A percentile compares a stretch with the other conserved stretches of the same genome.
phyloP scores from a whole-genome alignment of 257 asterid genomes.

The Handroanthus guayacan region DNA sequence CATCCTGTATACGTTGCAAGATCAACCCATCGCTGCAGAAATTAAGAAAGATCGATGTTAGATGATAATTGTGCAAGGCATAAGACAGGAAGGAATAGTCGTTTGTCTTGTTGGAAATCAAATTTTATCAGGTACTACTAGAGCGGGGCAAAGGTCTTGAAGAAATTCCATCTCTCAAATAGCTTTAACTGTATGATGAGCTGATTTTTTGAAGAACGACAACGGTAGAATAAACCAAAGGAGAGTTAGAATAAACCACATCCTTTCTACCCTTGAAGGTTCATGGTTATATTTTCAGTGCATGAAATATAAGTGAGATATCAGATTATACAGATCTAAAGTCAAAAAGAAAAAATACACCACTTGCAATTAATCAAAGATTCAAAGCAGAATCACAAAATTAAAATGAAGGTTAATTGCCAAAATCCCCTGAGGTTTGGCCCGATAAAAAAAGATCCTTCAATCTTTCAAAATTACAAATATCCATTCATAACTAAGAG shows the following conservation, averaged over 20 bases:
- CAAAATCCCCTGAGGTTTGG: too few relatives aligned
- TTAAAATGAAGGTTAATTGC: neutral
- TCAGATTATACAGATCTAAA: neutral
- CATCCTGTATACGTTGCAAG: conserved; percentile 85
- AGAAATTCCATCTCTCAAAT: too few relatives aligned
- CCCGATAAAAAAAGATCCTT: too few relatives aligned
- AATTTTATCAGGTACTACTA: neutral
- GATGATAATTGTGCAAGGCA: conserved; percentile 15
- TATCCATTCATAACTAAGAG: too few relatives aligned
- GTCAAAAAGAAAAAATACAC: neutral
- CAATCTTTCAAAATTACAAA: too few relatives aligned
- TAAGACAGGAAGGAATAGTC: neutral
- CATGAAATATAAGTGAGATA: neutral
- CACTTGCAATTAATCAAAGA: too few relatives aligned
- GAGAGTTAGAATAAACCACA: too few relatives aligned
- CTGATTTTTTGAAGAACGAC: neutral
- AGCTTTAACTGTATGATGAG: neutral
- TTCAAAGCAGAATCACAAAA: neutral
- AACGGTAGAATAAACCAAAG: neutral
- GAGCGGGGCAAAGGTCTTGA: neutral
- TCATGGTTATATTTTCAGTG: neutral
- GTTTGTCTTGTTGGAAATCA: neutral
- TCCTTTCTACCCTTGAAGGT: neutral
- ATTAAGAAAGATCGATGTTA: conserved; percentile 36
- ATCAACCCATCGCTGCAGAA: conserved; percentile 95